Base-by-base conservation (phyloP, 768 basidiomycete species). In the Amanita fuliginea region DNA sequence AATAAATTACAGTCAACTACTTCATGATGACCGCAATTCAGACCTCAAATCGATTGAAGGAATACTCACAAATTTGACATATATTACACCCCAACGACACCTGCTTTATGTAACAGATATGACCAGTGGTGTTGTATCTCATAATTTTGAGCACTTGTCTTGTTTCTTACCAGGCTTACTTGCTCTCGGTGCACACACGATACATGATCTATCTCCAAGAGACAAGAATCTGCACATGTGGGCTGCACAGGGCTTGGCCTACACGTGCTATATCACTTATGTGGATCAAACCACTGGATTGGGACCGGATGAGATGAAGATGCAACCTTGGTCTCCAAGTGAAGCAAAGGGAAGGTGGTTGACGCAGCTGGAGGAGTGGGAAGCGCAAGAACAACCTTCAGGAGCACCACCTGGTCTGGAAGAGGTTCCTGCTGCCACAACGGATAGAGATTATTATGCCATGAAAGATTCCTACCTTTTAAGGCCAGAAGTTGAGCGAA, bases 81-180 rank as follows among this genome's bases (percentile, higher is more conserved):
- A 72, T 60, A 55, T 81, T 48, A 73, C 77, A 0, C 70, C 73
- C 0, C 68, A 62, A 4, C 75, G 81, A 9, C 59, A 71, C 10
- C 66, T 83, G 4, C 71, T 83, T 45, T 83, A 78, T 56, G 70
- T 77, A 11, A 79, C 78, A 6, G 75, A 79, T 56, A 64, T 66
- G 10, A 50, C 49, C 6, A 44, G 54, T 32, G 69, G 57, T 16
- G 42, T 41, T 7, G 70, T 74, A 11, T 62, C 66, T 3, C 67
- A 76, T 57, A 65, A 57, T n/a, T 68, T 81, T 48, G 75, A 82
- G 58, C 81, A 83, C 57, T 71, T 81, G 26, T 71, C 78, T 3
- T 83, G 81, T 57, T 82, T 80, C 67, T 69, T 81, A 51, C 78
- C 80, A 0, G 81, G 78, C 3, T 64, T 82, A 8, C 67, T 83